Conservation (phyloP, 2,329 filamentous ascomycete genomes). For the Cladophialophora exuberans region DNA sequence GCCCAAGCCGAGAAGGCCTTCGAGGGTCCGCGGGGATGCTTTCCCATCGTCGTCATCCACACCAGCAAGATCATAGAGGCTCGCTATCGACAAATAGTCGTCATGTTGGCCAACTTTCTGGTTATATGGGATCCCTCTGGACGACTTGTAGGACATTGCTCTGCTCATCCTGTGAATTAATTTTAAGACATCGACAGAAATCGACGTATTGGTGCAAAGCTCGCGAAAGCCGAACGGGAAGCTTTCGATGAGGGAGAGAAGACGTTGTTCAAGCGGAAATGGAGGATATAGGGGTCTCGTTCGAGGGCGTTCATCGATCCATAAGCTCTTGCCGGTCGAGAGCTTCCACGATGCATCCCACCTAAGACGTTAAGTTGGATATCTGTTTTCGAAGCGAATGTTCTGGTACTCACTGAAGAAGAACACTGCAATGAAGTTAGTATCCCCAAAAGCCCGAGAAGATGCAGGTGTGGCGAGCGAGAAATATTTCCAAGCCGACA, state of each 20-base stretch:
- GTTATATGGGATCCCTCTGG: not conserved
- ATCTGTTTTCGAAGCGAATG: not conserved
- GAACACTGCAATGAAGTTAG: no score
- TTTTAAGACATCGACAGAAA: not conserved
- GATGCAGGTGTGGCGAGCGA: no score
- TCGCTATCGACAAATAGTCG: conserved; percentile 1
- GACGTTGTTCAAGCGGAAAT: not conserved
- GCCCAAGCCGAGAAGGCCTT: not conserved
- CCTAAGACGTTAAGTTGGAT: not conserved
- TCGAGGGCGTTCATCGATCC: not conserved
- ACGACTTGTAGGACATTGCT: not conserved
- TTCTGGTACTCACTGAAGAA: not conserved
- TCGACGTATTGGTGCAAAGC: not conserved
- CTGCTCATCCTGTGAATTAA: not conserved
- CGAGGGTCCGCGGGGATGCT: not conserved
- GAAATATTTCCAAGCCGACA: no score
- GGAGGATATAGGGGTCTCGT: not conserved
- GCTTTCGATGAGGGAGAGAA: not conserved
- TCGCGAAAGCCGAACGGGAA: not conserved
- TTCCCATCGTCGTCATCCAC: not conserved
- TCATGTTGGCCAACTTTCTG: not conserved
- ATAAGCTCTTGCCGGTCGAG: not conserved
- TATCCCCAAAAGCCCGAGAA: no score
- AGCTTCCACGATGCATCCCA: not conserved
- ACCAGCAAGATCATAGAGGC: not conserved